Evolutionary conservation across 2,329 filamentous ascomycete genomes (phyloP).

Genomic region (Epicoccum sorghinum): DNA sequence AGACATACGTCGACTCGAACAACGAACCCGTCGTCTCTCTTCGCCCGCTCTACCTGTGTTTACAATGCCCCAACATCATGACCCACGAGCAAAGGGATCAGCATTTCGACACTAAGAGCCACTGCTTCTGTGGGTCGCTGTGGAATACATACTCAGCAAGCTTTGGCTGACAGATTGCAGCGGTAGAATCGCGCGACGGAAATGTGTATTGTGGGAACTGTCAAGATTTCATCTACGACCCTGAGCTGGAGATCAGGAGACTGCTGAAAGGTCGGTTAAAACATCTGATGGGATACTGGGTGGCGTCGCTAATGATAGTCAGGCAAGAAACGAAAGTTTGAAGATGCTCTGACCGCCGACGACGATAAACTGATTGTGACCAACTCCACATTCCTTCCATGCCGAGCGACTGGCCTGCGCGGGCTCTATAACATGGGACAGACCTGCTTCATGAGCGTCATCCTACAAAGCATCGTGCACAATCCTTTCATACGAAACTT

Average conservation of each 20-base stretch:
- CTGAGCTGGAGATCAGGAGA: slow-evolving; percentile 76
- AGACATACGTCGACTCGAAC: slow-evolving; percentile 63
- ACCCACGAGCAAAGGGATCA: slow-evolving; percentile 68
- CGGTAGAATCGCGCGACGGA: slow-evolving; percentile 78
- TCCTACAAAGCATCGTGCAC: slow-evolving; percentile 90
- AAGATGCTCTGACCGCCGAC: slow-evolving; percentile 67
- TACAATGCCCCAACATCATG: slow-evolving; percentile 71
- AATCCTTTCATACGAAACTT: slow-evolving; percentile 91
- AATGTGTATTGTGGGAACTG: slow-evolving; percentile 81
- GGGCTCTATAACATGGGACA: slow-evolving; percentile 98
- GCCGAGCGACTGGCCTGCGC: slow-evolving; percentile 83
- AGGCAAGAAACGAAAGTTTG: slow-evolving; percentile 75
- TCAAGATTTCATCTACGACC: slow-evolving; percentile 82
- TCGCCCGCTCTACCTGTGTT: slow-evolving; percentile 63
- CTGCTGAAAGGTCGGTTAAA: slow-evolving; percentile 66
- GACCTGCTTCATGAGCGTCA: slow-evolving; percentile 97
- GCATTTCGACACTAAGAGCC: slow-evolving; percentile 72
- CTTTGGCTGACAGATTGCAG: slow-evolving; percentile 52
- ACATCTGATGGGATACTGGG: background rate
- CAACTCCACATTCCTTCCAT: slow-evolving; percentile 81
- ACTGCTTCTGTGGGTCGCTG: slow-evolving; percentile 70
- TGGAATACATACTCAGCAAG: slow-evolving; percentile 1
- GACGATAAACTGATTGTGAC: slow-evolving; percentile 77
- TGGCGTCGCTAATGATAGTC: slow-evolving; percentile 26
- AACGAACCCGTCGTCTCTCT: slow-evolving; percentile 62